phyloP scores from a whole-genome alignment of 495 filamentous ascomycete species.

The Xylaria grammica region DNA sequence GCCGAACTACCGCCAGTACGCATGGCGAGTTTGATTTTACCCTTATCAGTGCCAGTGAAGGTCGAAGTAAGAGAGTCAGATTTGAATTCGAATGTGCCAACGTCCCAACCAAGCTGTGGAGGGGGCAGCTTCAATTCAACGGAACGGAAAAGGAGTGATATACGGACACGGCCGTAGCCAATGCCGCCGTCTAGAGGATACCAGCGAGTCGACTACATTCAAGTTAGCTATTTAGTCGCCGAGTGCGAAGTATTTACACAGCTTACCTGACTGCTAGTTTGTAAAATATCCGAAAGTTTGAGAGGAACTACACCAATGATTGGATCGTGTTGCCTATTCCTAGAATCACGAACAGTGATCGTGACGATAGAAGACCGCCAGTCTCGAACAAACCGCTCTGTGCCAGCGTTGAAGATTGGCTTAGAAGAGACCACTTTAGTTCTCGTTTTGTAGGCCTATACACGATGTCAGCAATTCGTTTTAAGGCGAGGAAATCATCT shows the following conservation, averaged over 20 bases:
- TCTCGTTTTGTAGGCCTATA: conserved; percentile 78
- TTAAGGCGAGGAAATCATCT: no score
- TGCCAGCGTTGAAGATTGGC: conserved; percentile 96
- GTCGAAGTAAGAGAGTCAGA: conserved; percentile 66
- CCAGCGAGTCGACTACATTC: conserved; percentile 48
- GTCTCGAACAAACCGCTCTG: conserved; percentile 92
- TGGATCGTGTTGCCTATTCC: conserved; percentile 90
- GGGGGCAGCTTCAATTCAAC: conserved; percentile 84
- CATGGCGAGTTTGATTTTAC: conserved; percentile 79
- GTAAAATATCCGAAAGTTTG: conserved; percentile 83
- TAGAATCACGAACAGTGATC: conserved; percentile 82
- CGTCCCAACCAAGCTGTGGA: conserved; percentile 81
- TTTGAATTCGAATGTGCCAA: conserved; percentile 88
- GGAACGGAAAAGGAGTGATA: conserved; percentile 85
- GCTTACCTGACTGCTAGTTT: conserved; percentile 78
- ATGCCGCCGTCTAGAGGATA: conserved; percentile 65
- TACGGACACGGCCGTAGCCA: conserved; percentile 87
- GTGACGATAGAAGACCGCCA: conserved; percentile 89
- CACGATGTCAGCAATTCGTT: conserved; percentile 7
- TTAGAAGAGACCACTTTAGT: conserved; percentile 89
- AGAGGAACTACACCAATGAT: conserved; percentile 90
- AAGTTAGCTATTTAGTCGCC: conserved; percentile 59
- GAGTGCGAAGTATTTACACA: not conserved
- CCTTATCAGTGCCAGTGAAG: conserved; percentile 58
- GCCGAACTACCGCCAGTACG: conserved; percentile 85